Evolutionary conservation across 2,329 filamentous ascomycete species (phyloP), one percentile per base, ranked within the genome.

Genomic region (Penicillium janthinellum): DNA sequence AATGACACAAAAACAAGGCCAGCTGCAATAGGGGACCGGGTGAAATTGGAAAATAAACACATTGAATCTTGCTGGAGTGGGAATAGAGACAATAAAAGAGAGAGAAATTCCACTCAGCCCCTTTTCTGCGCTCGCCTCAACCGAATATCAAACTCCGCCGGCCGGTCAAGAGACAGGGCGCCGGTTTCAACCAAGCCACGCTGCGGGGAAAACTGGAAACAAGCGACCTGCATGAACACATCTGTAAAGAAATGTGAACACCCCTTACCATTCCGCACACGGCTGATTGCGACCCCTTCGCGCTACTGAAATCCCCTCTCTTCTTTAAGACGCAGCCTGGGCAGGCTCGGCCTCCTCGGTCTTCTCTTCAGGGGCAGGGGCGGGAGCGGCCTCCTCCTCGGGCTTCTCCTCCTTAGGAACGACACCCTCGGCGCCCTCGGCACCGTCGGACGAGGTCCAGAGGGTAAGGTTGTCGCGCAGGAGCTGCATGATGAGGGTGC

Each of bases 401-500:
- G 83, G 70, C 77, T 84, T 83, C 59, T 83, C 79, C 74, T 91
- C 88, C 83, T 89, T 88, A 71, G 85, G 80, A 62, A 83, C 82
- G 63, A 82, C 51, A 34, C 51, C 83, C 66, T 88, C 82, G 59
- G 35, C 35, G 25, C 82, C 70, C 79, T 96, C 94, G 73, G 84
- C 88, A 72, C 86, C 91, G 78, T 96, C 93, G 61, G 92, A 96
- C 70, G 93, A 97, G 71, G 93, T 97, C 93, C 93, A 97, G 80
- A 97, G 90, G 69, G 93, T 97, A 67, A 98, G 86, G 86, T 97
- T 98, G 85, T 97, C 94, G 77, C 94, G 91, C 79, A 98, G 90
- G 65, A 98, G 87, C 86, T 98, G 94, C 94, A 97, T 98, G 85
- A 98, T 97, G 73, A 98, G 88, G 61, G 94, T 98, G 88, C 92